phyloP scores from a whole-genome alignment of 2,329 filamentous ascomycete species.

The Calcarisporium arbuscula region DNA sequence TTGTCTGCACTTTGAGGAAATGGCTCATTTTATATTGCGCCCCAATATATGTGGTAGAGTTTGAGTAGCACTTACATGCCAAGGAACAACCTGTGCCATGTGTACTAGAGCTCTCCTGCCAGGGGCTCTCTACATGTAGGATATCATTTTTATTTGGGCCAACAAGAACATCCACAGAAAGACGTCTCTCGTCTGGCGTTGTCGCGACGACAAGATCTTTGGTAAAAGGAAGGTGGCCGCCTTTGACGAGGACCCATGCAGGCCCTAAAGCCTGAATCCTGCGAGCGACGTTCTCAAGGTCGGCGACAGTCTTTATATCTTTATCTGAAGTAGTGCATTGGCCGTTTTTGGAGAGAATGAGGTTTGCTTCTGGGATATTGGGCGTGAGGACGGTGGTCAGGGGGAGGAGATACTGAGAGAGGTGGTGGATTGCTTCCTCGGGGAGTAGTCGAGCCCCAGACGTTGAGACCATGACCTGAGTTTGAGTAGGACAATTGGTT shows the following conservation, averaged over 20 bases:
- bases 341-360: conserved; percentile 53
- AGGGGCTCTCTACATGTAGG: conserved; percentile 62
- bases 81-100: conserved; percentile 94
- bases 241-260: conserved; percentile 79
- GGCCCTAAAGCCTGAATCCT: conserved; percentile 63
- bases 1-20: neutral
- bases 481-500: no score
- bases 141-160: conserved; percentile 50
- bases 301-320: conserved; percentile 50
- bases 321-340: conserved; percentile 17
- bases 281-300: conserved; percentile 63
- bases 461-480: conserved; percentile 84
- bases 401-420: conserved; percentile 57
- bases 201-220: conserved; percentile 53
- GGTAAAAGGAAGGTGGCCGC: conserved; percentile 78
- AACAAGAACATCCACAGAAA: conserved; percentile 73
- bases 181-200: conserved; percentile 49
- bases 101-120: conserved; percentile 69
- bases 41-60: no score
- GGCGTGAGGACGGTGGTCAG: conserved; percentile 65
- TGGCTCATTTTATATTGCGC: neutral
- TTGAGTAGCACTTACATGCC: conserved; percentile 56
- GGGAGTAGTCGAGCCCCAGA: conserved; percentile 67
- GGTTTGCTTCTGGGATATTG: conserved; percentile 68
- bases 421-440: conserved; percentile 52